These are phyloP conservation scores for Cornus florida DNA, from an alignment of 148 eudicot genomes.

Conservation along the genomic window DNA sequence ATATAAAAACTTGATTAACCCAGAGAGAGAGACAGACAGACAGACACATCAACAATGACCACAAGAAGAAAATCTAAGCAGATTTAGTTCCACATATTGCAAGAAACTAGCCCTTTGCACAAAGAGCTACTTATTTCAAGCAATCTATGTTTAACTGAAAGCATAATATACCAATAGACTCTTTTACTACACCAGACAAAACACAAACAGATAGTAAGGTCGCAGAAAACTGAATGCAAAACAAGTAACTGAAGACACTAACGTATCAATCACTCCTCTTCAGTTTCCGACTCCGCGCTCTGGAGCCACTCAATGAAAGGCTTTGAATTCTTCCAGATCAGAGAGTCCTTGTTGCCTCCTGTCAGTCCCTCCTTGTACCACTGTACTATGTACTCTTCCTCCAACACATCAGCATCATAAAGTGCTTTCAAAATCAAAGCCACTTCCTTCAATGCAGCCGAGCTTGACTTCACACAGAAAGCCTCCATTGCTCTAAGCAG, in stretches of 20 bases:
- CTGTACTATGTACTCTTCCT: slow-evolving; percentile 57
- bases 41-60: too few relatives aligned
- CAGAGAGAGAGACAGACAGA: too few relatives aligned
- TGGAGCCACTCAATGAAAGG: slow-evolving; percentile 93
- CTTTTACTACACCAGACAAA: background rate
- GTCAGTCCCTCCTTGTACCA: slow-evolving; percentile 61
- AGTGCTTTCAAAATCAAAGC: slow-evolving; percentile 63
- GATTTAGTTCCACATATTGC: background rate
- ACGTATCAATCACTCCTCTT: slow-evolving; percentile 50
- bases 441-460: slow-evolving; percentile 68
- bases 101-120: background rate
- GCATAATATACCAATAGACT: background rate
- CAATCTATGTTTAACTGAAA: background rate
- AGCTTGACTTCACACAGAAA: slow-evolving; percentile 54
- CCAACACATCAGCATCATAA: slow-evolving; percentile 67
- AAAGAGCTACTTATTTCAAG: background rate
- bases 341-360: slow-evolving; percentile 42
- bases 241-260: background rate
- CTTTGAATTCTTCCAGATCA: slow-evolving; percentile 68
- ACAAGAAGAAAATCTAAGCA: too few relatives aligned
- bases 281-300: slow-evolving; percentile 76
- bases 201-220: background rate
- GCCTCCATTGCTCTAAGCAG: slow-evolving; percentile 60
- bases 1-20: too few relatives aligned
- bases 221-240: background rate